phyloP scores from a whole-genome alignment of 306 rosid genomes.

The Macrotyloma uniflorum region DNA sequence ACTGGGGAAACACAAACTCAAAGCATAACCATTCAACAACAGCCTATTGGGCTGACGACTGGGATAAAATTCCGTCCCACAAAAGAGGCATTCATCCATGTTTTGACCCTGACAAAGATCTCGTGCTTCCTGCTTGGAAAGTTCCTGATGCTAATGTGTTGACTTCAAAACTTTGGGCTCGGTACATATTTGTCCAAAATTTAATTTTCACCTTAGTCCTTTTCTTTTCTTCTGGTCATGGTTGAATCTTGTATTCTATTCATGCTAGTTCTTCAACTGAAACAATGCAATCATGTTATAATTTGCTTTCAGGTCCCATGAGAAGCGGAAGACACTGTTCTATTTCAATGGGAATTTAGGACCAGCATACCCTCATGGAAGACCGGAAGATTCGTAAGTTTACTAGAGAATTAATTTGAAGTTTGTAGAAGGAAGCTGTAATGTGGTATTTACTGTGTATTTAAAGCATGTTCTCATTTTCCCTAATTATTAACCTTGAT shows the following conservation, averaged over 20 bases:
- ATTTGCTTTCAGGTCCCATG: constrained; percentile 64
- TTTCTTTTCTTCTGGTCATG: constrained; percentile 28
- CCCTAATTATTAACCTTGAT: constrained; percentile 14
- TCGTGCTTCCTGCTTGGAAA: constrained; percentile 99
- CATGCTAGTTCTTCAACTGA: constrained; percentile 2
- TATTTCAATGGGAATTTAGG: constrained; percentile 94
- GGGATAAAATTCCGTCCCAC: constrained; percentile 72
- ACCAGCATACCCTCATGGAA: constrained; percentile 68
- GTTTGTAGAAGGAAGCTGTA: background rate
- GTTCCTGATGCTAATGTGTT: constrained; percentile 65
- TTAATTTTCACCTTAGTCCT: constrained; percentile 1
- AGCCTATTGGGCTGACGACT: constrained; percentile 91
- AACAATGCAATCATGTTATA: constrained; percentile 27
- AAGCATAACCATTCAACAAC: constrained; percentile 95
- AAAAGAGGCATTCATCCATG: constrained; percentile 88
- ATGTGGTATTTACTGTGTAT: background rate
- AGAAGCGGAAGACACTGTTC: constrained; percentile 74
- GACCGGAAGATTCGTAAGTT: constrained; percentile 81
- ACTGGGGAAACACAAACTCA: constrained; percentile 97
- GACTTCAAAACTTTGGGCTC: constrained; percentile 69
- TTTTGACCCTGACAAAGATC: constrained; percentile 94
- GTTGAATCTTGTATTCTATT: constrained; percentile 7
- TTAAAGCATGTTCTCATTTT: constrained; percentile 2
- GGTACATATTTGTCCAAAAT: constrained; percentile 49
- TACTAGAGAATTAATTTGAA: constrained; percentile 24